phyloP scores from a whole-genome alignment of 352 stramenopile species.

The Phytophthora lateralis region DNA sequence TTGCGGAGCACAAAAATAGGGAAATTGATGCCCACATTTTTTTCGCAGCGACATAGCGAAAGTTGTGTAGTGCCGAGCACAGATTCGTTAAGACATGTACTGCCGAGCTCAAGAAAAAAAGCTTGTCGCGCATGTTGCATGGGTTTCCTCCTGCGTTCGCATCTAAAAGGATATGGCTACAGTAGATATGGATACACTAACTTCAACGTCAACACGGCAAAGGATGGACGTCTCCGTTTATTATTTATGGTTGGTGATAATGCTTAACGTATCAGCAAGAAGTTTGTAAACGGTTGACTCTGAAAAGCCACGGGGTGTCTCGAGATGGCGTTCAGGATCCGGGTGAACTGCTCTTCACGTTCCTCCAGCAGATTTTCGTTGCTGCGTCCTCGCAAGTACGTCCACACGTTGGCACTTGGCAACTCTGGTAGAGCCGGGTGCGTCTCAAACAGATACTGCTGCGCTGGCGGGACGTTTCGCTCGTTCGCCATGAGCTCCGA shows the following conservation, averaged over 20 bases:
- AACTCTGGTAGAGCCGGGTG: slow-evolving; percentile 64
- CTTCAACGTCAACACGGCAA: slow-evolving; percentile 11
- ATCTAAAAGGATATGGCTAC: slow-evolving; percentile 8
- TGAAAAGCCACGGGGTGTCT: slow-evolving; percentile 52
- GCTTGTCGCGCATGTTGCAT: slow-evolving; percentile 4
- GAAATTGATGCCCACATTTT: neutral
- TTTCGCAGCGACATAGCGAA: neutral
- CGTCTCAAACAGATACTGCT: slow-evolving; percentile 52
- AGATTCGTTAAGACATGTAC: neutral
- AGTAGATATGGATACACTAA: slow-evolving; percentile 1
- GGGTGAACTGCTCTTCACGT: slow-evolving; percentile 57
- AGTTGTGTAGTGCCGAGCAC: neutral
- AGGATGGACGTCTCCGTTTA: neutral
- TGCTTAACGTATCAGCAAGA: slow-evolving; percentile 36
- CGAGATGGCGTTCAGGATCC: slow-evolving; percentile 69
- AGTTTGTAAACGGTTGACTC: slow-evolving; percentile 48
- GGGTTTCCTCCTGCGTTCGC: neutral
- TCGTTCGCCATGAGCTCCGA: slow-evolving; percentile 59
- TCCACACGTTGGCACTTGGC: slow-evolving; percentile 42
- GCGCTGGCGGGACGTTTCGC: slow-evolving; percentile 39
- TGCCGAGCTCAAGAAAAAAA: too few species aligned
- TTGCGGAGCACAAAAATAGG: slow-evolving; percentile 1
- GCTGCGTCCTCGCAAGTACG: slow-evolving; percentile 41
- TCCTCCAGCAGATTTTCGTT: slow-evolving; percentile 56
- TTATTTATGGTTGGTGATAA: neutral